These are phyloP conservation scores for Trichoderma simmonsii DNA, from an alignment of 2,329 filamentous ascomycete species.

Conservation along the genomic window DNA sequence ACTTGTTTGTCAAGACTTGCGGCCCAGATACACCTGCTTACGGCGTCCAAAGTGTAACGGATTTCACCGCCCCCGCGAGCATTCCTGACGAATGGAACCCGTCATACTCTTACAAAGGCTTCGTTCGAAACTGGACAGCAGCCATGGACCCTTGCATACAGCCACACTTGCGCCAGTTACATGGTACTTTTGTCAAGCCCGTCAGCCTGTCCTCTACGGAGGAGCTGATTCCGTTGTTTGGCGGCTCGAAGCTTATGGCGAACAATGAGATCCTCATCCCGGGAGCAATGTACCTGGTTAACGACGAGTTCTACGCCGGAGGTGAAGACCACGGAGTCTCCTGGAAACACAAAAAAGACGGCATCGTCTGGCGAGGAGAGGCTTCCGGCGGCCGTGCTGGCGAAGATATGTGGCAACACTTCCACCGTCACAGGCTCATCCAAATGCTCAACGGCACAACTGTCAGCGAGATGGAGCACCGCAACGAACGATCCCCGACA, in stretches of 20 bases:
- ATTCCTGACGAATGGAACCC: slow-evolving; percentile 36
- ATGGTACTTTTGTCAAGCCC: slow-evolving; percentile 57
- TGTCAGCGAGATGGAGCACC: slow-evolving; percentile 46
- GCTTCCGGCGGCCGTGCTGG: slow-evolving; percentile 57
- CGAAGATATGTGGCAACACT: slow-evolving; percentile 60
- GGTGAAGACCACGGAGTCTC: slow-evolving; percentile 51
- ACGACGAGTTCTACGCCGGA: slow-evolving; percentile 58
- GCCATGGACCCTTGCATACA: slow-evolving; percentile 59
- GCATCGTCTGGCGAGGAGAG: slow-evolving; percentile 62
- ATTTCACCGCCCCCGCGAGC: slow-evolving; percentile 32
- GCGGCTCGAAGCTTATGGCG: slow-evolving; percentile 59
- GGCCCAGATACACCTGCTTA: slow-evolving; percentile 51
- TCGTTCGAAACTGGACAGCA: slow-evolving; percentile 56
- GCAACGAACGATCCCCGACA: slow-evolving; percentile 39
- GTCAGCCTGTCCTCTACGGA: slow-evolving; percentile 50
- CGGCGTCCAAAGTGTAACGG: slow-evolving; percentile 33
- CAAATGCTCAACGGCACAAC: slow-evolving; percentile 65
- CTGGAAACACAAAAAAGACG: slow-evolving; percentile 57
- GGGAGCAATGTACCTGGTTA: slow-evolving; percentile 61
- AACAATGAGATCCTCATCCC: slow-evolving; percentile 65
- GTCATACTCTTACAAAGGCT: slow-evolving; percentile 43
- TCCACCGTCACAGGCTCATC: slow-evolving; percentile 69
- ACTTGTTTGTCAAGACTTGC: slow-evolving; percentile 55
- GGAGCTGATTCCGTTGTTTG: slow-evolving; percentile 58
- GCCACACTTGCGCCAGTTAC: slow-evolving; percentile 48